Percentiles rank a stretch among this genome's conserved stretches.
Evolutionary conservation across 2,329 filamentous ascomycete species (phyloP).

Genomic region (Penicillium sp.): DNA sequence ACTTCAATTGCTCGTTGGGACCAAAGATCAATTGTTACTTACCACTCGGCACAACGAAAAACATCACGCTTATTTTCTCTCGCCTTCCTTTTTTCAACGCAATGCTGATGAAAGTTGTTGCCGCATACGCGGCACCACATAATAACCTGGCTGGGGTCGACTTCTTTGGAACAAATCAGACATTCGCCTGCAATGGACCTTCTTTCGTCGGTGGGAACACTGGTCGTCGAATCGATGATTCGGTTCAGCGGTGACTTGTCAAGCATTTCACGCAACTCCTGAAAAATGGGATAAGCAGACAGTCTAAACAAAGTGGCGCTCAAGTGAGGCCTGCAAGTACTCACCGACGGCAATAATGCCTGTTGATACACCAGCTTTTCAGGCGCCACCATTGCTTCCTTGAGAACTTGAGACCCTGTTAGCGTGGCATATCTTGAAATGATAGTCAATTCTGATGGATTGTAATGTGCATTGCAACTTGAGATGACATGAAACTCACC

Average conservation of each 20-base stretch:
- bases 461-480: background rate
- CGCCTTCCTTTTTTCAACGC: conserved; percentile 56
- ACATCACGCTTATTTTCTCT: conserved; percentile 25
- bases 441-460: no score
- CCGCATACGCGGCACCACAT: conserved; percentile 63
- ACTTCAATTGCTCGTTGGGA: background rate
- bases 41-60: conserved; percentile 50
- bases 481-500: conserved; percentile 36
- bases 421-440: background rate
- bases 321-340: background rate
- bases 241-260: conserved; percentile 52
- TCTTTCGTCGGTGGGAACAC: conserved; percentile 45
- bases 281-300: background rate
- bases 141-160: conserved; percentile 48
- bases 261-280: conserved; percentile 59
- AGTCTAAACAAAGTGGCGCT: background rate
- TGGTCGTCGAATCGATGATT: conserved; percentile 33
- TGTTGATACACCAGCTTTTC: background rate
- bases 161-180: conserved; percentile 61
- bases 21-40: conserved; percentile 11
- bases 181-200: conserved; percentile 63
- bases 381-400: background rate
- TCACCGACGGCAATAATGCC: background rate
- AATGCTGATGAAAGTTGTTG: conserved; percentile 61
- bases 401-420: background rate